Conservation (phyloP, 139 green algal species). For the Gonium pectorale region DNA sequence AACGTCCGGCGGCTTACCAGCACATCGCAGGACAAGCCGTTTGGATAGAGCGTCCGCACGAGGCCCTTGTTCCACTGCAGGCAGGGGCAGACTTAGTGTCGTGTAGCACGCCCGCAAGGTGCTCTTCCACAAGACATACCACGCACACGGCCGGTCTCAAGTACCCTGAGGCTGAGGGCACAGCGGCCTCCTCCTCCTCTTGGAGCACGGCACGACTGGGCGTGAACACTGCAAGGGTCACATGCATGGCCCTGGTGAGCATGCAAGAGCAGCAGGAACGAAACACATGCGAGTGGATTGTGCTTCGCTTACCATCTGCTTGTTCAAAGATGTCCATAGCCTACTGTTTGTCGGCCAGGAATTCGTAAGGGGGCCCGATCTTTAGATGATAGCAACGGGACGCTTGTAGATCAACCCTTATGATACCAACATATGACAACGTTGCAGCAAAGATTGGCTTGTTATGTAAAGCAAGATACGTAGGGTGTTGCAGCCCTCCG, state of each 20-base stretch:
- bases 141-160: conserved; percentile 36
- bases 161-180: neutral
- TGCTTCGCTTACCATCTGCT: conserved; percentile 40
- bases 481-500: too few relatives aligned
- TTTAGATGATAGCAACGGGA: too few relatives aligned
- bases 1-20: conserved; percentile 22
- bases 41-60: neutral
- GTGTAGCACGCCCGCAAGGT: too few relatives aligned
- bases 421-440: too few relatives aligned
- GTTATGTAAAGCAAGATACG: too few relatives aligned
- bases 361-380: too few relatives aligned
- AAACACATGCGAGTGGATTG: neutral
- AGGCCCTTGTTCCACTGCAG: conserved; percentile 26
- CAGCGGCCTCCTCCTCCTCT: conserved; percentile 55
- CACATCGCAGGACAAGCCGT: neutral
- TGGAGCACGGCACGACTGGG: conserved; percentile 54
- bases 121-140: neutral
- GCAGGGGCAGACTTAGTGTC: too few relatives aligned
- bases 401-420: too few relatives aligned
- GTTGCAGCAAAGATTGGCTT: too few relatives aligned
- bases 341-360: too few relatives aligned
- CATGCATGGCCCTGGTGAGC: neutral
- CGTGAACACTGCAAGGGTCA: neutral
- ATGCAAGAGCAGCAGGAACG: too few relatives aligned
- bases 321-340: conserved; percentile 60